phyloP scores from a whole-genome alignment of 2,329 filamentous ascomycete species.

The Gyromitra esculenta region DNA sequence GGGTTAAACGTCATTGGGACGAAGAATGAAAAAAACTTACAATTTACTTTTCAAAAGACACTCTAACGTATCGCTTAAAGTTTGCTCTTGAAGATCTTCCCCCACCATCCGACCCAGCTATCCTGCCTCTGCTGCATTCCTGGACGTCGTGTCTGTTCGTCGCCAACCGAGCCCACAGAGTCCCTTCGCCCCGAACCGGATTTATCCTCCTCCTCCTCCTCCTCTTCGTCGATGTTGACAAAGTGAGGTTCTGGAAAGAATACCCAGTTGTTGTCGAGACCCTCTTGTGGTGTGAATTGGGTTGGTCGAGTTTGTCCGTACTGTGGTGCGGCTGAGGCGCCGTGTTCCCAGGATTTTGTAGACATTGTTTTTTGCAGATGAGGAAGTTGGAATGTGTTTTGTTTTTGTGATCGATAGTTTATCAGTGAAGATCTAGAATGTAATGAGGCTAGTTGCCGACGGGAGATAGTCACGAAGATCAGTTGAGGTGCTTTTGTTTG shows the following conservation, averaged over 20 bases:
- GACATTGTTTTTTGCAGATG: slow-evolving; percentile 39
- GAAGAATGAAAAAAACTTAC: slow-evolving; percentile 28
- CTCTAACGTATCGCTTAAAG: slow-evolving; percentile 29
- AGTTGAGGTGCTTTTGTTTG: slow-evolving; percentile 34
- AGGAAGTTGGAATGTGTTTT: slow-evolving; percentile 1
- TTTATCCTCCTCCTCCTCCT: slow-evolving; percentile 53
- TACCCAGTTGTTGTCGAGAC: slow-evolving; percentile 50
- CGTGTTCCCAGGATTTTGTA: slow-evolving; percentile 42
- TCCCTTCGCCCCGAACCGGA: slow-evolving; percentile 49
- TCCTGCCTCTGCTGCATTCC: slow-evolving; percentile 47
- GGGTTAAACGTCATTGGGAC: background rate
- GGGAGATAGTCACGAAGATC: slow-evolving; percentile 36
- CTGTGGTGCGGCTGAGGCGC: slow-evolving; percentile 29
- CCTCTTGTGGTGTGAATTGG: slow-evolving; percentile 54
- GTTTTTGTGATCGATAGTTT: slow-evolving; percentile 34
- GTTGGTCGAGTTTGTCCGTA: slow-evolving; percentile 46
- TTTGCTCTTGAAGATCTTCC: slow-evolving; percentile 49
- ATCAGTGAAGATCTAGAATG: slow-evolving; percentile 18
- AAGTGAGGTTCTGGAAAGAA: slow-evolving; percentile 53
- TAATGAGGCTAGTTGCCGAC: slow-evolving; percentile 45
- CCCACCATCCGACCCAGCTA: slow-evolving; percentile 51
- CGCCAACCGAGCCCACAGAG: slow-evolving; percentile 32
- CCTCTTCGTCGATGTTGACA: slow-evolving; percentile 55
- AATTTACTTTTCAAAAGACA: slow-evolving; percentile 26
- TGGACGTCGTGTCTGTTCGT: slow-evolving; percentile 35